Base-by-base conservation (phyloP, 306 rosid genomes). In the Betula pendula region DNA sequence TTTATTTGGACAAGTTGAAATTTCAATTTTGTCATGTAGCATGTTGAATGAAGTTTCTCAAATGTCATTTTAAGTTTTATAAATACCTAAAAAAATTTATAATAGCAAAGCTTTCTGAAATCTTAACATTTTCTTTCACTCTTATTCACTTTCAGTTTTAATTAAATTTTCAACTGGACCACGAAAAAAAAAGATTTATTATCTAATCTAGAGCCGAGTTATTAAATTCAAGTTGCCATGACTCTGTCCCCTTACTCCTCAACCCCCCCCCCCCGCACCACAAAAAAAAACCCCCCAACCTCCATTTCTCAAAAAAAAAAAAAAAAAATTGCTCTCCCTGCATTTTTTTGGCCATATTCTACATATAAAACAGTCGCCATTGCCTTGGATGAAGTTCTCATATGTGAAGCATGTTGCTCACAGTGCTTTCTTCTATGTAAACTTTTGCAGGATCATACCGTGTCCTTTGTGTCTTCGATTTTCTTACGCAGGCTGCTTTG, bases 401-500 rank as follows among this genome's bases (percentile, higher is more conserved):
- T 71, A 71, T 72, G 75, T 76, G 75, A 25, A 60, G 48, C 19
- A 62, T 71, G 51, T 70, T 52, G 31, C 66, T 80, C 68, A 72
- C 70, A 22, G 63, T 80, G 69, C 48, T 79, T 87, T 75, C 13
- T 50, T 63, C 62, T 13, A 68, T 72, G 68, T 13, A 33, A 62
- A 71, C 78, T 85, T 88, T 52, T 82, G 82, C 93, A 95, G 97
- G 97, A 89, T 79, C 84, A 90, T 81, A 83, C 85, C 51, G 80
- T 83, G 42, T 86, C 92, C 2, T 87, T 88, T 85, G 85, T 92
- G 51, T 92, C 98, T 72, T 89, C 93, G 25, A 85, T 92, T 84
- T 92, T 90, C 88, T 69, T 90, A 70, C 92, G 89, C 75, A 88
- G 92, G 87, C 89, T 95, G 78, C 92, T 95, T 72, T 93, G 88